Percentiles rank a stretch among this genome's conserved stretches.
Evolutionary conservation across 805 yeast species (phyloP).

Genomic region (Yarrowia divulgata): DNA sequence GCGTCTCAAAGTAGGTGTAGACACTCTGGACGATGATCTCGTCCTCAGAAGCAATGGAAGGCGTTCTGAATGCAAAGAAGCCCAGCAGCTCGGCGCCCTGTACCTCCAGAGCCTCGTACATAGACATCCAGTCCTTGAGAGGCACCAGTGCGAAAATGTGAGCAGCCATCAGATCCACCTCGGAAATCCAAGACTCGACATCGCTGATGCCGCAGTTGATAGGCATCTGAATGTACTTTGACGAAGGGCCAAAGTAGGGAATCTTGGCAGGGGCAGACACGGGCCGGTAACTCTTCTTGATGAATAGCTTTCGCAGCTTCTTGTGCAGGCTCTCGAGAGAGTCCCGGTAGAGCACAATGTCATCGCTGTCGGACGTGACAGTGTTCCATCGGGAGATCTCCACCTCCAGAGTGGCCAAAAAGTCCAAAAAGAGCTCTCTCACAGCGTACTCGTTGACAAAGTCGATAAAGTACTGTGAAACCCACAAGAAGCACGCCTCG

Average conservation of each 20-base stretch:
- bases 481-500: conserved; percentile 74
- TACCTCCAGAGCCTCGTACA: conserved; percentile 75
- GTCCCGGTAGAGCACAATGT: conserved; percentile 44
- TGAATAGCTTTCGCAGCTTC: conserved; percentile 68
- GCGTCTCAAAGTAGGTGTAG: conserved; percentile 69
- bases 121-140: conserved; percentile 77
- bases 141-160: conserved; percentile 64
- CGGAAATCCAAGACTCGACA: conserved; percentile 67
- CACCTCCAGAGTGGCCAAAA: conserved; percentile 70
- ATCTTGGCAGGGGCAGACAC: conserved; percentile 47
- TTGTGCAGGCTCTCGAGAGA: conserved; percentile 58
- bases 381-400: conserved; percentile 56
- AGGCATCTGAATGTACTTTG: conserved; percentile 36
- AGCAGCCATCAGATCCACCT: conserved; percentile 67
- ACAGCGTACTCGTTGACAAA: conserved; percentile 72
- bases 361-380: conserved; percentile 23
- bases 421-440: conserved; percentile 65
- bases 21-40: conserved; percentile 70
- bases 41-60: conserved; percentile 56
- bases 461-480: conserved; percentile 75
- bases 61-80: conserved; percentile 60
- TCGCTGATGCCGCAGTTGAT: conserved; percentile 39
- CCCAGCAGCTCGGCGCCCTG: conserved; percentile 66
- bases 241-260: conserved; percentile 42
- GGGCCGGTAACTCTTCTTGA: conserved; percentile 49